Evolutionary conservation across 768 basidiomycete genomes (phyloP), one percentile per base, ranked within the genome.

Genomic region (Zangia roseola): DNA sequence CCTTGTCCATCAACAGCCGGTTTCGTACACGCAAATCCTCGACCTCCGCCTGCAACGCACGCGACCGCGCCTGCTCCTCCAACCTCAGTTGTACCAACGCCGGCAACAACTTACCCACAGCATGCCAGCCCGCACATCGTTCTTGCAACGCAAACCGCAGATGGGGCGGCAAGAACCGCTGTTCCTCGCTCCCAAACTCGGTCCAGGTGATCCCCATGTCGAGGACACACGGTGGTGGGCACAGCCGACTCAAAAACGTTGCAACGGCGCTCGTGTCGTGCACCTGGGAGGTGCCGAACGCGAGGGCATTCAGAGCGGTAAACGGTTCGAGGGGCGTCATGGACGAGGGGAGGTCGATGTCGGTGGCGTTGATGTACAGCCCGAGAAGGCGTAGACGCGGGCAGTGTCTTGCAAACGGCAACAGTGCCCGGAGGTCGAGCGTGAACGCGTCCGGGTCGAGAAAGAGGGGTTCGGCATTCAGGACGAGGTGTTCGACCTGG

Each of bases 211-310:
- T 67, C 0, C 81, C 82, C 24, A 62, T 66, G 31, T 74, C 71
- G 9, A 83, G 42, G 8, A 30, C 41, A 56, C 76, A 80, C 3
- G 60, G 58, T 2, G 71, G 55, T 0, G 81, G 79, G 31, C 76
- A 74, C 4, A 86, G 55, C 17, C 73, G 74, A 54, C 77, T 78
- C 46, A 86, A 69, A 55, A 79, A 83, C 10, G 79, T 69, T 16
- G 82, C 74, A 25, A 78, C 74, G 0, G 73, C 55, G 5, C 68
- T 73, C 5, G 72, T 61, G 13, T 79, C 72, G 2, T 57, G 40
- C 23, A 81, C 72, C 42, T 65, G 62, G 16, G 81, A 83, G 0
- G 79, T 72, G 0, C 82, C 83, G 53, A 83, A 64, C 14, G 72
- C 73, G 10, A 86, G 39, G 8, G 50, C 39, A 2, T 10, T 28